Evolutionary conservation across 768 basidiomycete species (phyloP).

Genomic region (Ramaria sp.): DNA sequence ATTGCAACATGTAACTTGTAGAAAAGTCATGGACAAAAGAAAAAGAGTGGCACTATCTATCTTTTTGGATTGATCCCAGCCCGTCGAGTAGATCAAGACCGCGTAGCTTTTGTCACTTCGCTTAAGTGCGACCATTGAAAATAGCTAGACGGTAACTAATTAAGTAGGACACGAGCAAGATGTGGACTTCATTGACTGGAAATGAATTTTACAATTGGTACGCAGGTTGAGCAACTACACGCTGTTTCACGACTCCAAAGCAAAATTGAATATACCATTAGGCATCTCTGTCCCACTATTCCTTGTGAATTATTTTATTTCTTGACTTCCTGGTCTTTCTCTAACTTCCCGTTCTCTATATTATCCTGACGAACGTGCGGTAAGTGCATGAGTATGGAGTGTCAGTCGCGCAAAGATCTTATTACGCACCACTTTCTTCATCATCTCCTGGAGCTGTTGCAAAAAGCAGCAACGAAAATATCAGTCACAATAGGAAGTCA

Average conservation of each 20-base stretch:
- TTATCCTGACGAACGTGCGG: not conserved
- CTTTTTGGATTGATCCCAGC: too few species aligned
- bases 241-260: not conserved
- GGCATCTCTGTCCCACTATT: not conserved
- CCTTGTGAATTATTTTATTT: not conserved
- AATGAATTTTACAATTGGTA: not conserved
- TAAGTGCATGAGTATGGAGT: not conserved
- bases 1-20: too few species aligned
- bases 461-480: not conserved
- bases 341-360: constrained; percentile 1
- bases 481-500: not conserved
- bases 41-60: too few species aligned
- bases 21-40: too few species aligned
- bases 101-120: too few species aligned
- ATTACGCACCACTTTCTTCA: constrained; percentile 21
- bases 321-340: not conserved
- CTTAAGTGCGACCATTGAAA: too few species aligned
- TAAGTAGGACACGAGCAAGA: too few species aligned
- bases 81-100: too few species aligned
- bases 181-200: too few species aligned
- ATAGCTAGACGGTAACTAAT: too few species aligned
- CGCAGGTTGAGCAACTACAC: not conserved
- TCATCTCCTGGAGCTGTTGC: constrained; percentile 21
- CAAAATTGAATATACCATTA: too few species aligned
- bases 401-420: not conserved